Conservation (phyloP, 306 rosid genomes). For the Acacia crassicarpa region DNA sequence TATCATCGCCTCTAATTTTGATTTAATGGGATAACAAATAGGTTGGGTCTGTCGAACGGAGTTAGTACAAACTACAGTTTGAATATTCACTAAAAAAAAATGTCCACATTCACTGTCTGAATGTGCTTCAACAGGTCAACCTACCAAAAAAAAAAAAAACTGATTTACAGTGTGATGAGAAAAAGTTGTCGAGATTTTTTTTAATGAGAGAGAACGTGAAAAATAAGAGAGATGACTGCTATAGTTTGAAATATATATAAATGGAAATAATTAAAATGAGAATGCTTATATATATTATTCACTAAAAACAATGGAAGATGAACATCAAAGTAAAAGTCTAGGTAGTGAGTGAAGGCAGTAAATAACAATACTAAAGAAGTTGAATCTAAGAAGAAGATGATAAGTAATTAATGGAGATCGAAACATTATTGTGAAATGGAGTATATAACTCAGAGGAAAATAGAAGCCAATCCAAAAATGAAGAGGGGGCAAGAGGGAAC, state of each 20-base stretch:
- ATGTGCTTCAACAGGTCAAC: no score
- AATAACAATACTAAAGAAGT: conserved; percentile 22
- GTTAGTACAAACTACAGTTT: no score
- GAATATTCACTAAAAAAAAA: no score
- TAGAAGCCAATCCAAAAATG: conserved; percentile 30
- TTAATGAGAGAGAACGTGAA: no score
- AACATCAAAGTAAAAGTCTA: neutral
- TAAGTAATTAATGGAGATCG: neutral
- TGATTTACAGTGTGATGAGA: no score
- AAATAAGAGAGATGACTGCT: neutral
- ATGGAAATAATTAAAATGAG: neutral
- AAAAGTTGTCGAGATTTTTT: no score
- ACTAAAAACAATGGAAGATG: neutral
- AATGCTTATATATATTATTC: neutral
- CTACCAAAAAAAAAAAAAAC: no score
- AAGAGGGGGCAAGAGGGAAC: conserved; percentile 7
- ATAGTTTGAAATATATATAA: neutral
- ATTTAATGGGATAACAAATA: no score
- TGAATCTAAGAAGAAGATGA: conserved; percentile 9
- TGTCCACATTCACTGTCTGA: no score
- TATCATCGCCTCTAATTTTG: rapidly evolving
- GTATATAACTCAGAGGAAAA: conserved; percentile 38
- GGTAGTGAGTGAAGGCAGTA: neutral
- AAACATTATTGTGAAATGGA: conserved; percentile 1
- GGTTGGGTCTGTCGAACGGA: no score